Conservation (phyloP, 2,329 filamentous ascomycete genomes). For the Cercospora beticola region DNA sequence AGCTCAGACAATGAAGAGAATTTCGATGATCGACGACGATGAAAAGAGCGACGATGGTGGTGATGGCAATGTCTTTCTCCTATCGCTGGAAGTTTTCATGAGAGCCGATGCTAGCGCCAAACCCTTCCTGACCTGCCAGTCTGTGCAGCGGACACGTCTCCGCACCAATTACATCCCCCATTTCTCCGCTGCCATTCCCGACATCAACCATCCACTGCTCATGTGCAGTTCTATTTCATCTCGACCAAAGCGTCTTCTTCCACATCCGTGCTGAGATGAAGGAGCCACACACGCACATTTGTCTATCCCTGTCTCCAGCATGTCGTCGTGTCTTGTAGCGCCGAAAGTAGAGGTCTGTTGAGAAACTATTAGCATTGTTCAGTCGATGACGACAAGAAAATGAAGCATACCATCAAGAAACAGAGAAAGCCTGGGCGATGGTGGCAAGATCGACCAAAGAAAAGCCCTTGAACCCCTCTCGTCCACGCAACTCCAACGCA, state of each 20-base stretch:
- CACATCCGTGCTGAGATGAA: not conserved
- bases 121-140: not conserved
- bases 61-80: conserved; percentile 11
- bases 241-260: not conserved
- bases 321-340: not conserved
- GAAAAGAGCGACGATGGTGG: conserved; percentile 11
- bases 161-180: conserved; percentile 1
- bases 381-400: not conserved
- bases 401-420: not conserved
- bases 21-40: not conserved
- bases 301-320: not conserved
- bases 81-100: conserved; percentile 12
- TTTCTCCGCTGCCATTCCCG: conserved; percentile 1
- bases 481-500: not conserved
- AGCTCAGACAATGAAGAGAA: not conserved
- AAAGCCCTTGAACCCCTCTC: conserved; percentile 12
- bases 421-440: conserved; percentile 8
- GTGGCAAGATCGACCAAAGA: conserved; percentile 6
- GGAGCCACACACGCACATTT: not conserved
- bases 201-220: not conserved
- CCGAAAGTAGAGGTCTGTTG: not conserved
- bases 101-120: conserved; percentile 5
- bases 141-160: not conserved
- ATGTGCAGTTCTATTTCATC: not conserved
- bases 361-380: not conserved